Evolutionary conservation across 495 filamentous ascomycete species (phyloP), one percentile per base, ranked within the genome.

Genomic region (Aspergillus haitiensis): DNA sequence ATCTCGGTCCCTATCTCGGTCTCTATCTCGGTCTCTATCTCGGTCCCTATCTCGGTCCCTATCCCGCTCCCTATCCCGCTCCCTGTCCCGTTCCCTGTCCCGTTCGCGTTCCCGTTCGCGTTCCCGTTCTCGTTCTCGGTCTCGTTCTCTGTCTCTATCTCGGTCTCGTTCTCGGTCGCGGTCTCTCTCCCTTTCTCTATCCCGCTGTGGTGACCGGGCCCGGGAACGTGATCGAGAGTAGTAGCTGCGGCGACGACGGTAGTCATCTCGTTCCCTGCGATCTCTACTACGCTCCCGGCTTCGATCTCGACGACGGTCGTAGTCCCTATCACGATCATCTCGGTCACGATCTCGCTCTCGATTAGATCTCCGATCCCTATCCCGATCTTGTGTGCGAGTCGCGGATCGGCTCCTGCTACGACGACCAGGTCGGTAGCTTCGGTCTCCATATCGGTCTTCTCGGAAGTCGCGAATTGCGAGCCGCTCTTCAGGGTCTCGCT

Each of bases 321-420:
- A 15, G 32, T 56, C 54, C 31, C 54, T 46, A 39, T 62, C 64
- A 16, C 66, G 47, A 15, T 68, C 65, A n/a, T 52, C 51, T 46
- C 68, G 50, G 32, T 63, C 67, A 13, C 66, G 64, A 45, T 70
- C 70, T n/a, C 65, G 64, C 27, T 69, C 69, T 18, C 70, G 71
- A 49, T 72, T 48, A 44, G 37, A 42, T 31, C 56, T 52, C 27
- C 77, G 64, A 39, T 71, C 69, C 36, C 75, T 68, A 48, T 75
- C 75, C 35, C 72, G 70, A 27, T 75, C 70, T 50, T 68, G 50
- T 5, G 56, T 62, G 15, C 72, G 67, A 33, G 40, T 60, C 13
- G 52, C 60, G 37, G 75, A 78, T 50, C 75, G 63, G 56, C 72
- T 76, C 39, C 76, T 67, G 52, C 79, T 78, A 33, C 76, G 72